A percentile compares a stretch with the other conserved stretches of the same genome.
Evolutionary conservation across 2,329 filamentous ascomycete species (phyloP).

Genomic region (Aspergillus transmontanensis): DNA sequence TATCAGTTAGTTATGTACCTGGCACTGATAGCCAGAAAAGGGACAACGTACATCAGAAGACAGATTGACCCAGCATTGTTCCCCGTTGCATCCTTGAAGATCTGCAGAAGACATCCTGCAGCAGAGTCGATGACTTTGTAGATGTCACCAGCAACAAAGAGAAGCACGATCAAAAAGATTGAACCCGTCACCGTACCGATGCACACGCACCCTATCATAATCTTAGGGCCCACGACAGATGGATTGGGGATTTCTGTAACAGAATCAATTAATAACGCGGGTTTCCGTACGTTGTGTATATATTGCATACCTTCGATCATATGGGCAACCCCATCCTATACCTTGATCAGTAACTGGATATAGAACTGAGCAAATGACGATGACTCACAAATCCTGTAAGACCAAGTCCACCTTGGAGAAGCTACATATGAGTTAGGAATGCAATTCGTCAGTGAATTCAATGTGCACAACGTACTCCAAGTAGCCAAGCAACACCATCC

Average conservation of each 20-base stretch:
- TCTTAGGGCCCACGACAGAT: slow-evolving; percentile 61
- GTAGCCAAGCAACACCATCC: slow-evolving; percentile 59
- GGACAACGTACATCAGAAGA: slow-evolving; percentile 56
- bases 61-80: slow-evolving; percentile 65
- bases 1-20: slow-evolving; percentile 10
- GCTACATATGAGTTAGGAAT: slow-evolving; percentile 29
- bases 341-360: background rate
- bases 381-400: slow-evolving; percentile 55
- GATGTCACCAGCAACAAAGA: slow-evolving; percentile 65
- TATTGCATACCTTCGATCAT: slow-evolving; percentile 51
- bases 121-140: slow-evolving; percentile 57
- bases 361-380: background rate
- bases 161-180: slow-evolving; percentile 63
- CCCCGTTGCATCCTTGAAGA: slow-evolving; percentile 63
- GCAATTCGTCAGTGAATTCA: no score
- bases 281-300: background rate
- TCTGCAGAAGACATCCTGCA: slow-evolving; percentile 63
- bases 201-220: slow-evolving; percentile 66
- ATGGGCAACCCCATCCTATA: slow-evolving; percentile 47
- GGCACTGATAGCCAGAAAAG: background rate
- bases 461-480: slow-evolving; percentile 37
- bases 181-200: slow-evolving; percentile 67
- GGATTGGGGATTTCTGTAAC: slow-evolving; percentile 44
- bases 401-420: slow-evolving; percentile 55
- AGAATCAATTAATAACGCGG: slow-evolving; percentile 10